These are phyloP conservation scores for Pyricularia pennisetigena DNA, from an alignment of 2,329 filamentous ascomycete genomes.

Conservation along the genomic window DNA sequence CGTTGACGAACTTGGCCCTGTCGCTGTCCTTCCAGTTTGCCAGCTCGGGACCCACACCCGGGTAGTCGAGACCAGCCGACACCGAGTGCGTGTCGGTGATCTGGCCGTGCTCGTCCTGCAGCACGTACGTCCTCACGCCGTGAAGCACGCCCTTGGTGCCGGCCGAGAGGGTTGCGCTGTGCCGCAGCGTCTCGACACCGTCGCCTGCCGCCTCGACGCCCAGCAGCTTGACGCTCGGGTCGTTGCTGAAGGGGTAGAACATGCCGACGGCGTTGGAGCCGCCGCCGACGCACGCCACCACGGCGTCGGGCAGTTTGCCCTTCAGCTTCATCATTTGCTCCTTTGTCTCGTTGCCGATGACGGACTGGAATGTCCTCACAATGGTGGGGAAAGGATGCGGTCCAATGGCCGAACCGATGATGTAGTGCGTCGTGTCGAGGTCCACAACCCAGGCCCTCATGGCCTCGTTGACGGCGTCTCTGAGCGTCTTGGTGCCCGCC, in stretches of 20 bases:
- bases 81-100: slow-evolving; percentile 94
- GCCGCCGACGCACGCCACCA: slow-evolving; percentile 93
- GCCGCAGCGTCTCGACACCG: slow-evolving; percentile 73
- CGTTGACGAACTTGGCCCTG: slow-evolving; percentile 80
- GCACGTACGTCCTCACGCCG: slow-evolving; percentile 89
- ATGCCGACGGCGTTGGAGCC: slow-evolving; percentile 94
- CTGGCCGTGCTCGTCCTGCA: slow-evolving; percentile 88
- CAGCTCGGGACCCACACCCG: slow-evolving; percentile 89
- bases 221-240: slow-evolving; percentile 74
- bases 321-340: slow-evolving; percentile 76
- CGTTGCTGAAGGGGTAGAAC: slow-evolving; percentile 93
- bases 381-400: slow-evolving; percentile 98
- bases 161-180: slow-evolving; percentile 79
- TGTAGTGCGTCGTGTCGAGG: slow-evolving; percentile 92
- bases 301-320: slow-evolving; percentile 86
- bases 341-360: slow-evolving; percentile 94
- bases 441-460: slow-evolving; percentile 89
- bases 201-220: slow-evolving; percentile 95
- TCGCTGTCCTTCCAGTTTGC: slow-evolving; percentile 85
- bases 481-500: slow-evolving; percentile 73
- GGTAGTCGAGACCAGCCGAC: slow-evolving; percentile 93
- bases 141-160: slow-evolving; percentile 90
- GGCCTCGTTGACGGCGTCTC: slow-evolving; percentile 91
- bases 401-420: slow-evolving; percentile 94
- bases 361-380: slow-evolving; percentile 92